phyloP scores from a whole-genome alignment of 768 basidiomycete genomes.

The Trametes cubensis region DNA sequence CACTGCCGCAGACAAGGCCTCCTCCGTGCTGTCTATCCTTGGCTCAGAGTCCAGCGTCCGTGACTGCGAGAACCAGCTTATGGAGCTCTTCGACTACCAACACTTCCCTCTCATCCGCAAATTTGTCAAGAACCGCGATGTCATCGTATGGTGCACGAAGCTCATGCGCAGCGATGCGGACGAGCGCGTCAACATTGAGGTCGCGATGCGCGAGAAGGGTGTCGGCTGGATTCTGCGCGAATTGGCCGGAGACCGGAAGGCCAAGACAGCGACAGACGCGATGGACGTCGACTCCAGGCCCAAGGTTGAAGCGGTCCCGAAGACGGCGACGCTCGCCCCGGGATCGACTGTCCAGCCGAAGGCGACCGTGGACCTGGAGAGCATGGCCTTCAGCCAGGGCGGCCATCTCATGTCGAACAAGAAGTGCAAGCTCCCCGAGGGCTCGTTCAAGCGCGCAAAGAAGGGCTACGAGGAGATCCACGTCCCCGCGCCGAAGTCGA shows the following conservation, averaged over 20 bases:
- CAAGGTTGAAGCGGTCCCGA: conserved; percentile 54
- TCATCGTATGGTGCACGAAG: conserved; percentile 97
- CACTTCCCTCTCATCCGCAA: conserved; percentile 88
- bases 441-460: conserved; percentile 93
- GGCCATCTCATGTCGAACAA: conserved; percentile 99
- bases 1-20: conserved; percentile 90
- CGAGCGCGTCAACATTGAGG: conserved; percentile 90
- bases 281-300: conserved; percentile 80
- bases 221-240: conserved; percentile 95
- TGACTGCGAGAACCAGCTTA: conserved; percentile 93
- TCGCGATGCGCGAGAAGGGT: conserved; percentile 97
- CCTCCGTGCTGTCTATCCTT: conserved; percentile 80
- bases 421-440: conserved; percentile 96
- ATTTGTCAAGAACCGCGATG: conserved; percentile 94
- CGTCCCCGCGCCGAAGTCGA: conserved; percentile 88
- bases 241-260: conserved; percentile 78
- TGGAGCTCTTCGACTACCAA: conserved; percentile 95
- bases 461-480: conserved; percentile 99
- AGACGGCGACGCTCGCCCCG: conserved; percentile 84
- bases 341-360: conserved; percentile 89
- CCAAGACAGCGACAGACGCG: conserved; percentile 56
- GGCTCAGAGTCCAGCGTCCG: conserved; percentile 85
- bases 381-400: conserved; percentile 95
- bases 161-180: conserved; percentile 88
- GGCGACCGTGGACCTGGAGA: conserved; percentile 83